Conservation (phyloP, 257 asterid genomes). For the Solanum boliviense region DNA sequence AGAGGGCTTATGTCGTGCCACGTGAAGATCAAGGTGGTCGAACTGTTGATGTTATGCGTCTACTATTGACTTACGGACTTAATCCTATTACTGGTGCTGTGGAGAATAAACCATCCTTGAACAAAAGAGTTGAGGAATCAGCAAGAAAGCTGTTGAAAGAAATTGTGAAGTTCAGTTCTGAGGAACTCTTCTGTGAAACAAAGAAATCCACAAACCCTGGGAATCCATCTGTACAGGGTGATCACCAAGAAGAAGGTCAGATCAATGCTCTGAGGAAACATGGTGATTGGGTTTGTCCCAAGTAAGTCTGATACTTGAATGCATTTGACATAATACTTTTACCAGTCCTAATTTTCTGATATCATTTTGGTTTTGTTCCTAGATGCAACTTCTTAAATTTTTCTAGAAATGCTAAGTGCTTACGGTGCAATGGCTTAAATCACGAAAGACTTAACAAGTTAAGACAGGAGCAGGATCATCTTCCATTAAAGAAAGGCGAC, state of each 20-base stretch:
- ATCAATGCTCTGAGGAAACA: conserved; percentile 30
- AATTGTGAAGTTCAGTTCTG: conserved; percentile 38
- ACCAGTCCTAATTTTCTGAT: neutral
- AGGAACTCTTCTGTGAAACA: conserved; percentile 22
- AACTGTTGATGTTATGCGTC: conserved; percentile 84
- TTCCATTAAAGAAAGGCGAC: conserved; percentile 91
- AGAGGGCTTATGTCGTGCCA: conserved; percentile 65
- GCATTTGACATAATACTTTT: neutral
- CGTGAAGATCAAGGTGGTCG: conserved; percentile 66
- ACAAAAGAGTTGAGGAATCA: conserved; percentile 52
- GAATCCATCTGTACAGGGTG: conserved; percentile 19
- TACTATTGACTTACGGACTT: conserved; percentile 58
- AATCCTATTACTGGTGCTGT: conserved; percentile 51
- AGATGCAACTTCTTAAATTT: conserved; percentile 79
- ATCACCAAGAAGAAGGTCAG: conserved; percentile 23
- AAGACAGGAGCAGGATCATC: conserved; percentile 54
- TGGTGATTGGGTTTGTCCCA: conserved; percentile 88
- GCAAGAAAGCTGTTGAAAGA: conserved; percentile 64
- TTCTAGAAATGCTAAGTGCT: conserved; percentile 68
- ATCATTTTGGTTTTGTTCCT: neutral
- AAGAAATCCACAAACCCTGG: conserved; percentile 9
- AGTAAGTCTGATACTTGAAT: conserved; percentile 27
- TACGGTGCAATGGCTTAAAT: conserved; percentile 44
- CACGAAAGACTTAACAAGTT: conserved; percentile 41
- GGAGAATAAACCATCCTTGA: conserved; percentile 60